Percentiles rank a stretch among this genome's conserved stretches.
These are phyloP conservation scores for Carex cristatella DNA, from an alignment of 176 grass and related monocot species.

Conservation along the genomic window DNA sequence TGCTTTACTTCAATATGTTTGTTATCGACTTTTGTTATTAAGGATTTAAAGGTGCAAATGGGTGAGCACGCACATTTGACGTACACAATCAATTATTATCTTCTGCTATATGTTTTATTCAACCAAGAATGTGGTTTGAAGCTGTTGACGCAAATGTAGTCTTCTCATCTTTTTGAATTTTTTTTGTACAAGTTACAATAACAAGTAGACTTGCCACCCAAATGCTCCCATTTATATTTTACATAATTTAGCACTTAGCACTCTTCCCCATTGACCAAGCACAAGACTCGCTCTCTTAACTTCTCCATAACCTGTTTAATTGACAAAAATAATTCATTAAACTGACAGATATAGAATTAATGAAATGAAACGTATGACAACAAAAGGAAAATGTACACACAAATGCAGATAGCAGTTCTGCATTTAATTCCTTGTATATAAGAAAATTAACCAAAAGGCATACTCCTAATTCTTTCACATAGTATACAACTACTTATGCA, in stretches of 20 bases:
- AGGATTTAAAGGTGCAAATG: too few relatives aligned
- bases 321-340: neutral
- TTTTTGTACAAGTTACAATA: neutral
- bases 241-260: constrained; percentile 19
- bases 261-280: constrained; percentile 50
- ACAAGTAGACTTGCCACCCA: constrained; percentile 5
- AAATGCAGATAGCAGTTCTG: neutral
- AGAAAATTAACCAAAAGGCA: neutral
- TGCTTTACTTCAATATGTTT: too few relatives aligned
- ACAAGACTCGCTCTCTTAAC: constrained; percentile 49
- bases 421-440: neutral
- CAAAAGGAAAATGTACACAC: neutral
- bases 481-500: neutral
- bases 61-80: neutral
- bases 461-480: neutral
- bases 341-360: neutral
- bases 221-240: constrained; percentile 1
- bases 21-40: too few relatives aligned
- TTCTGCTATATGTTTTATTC: neutral
- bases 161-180: neutral
- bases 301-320: constrained; percentile 55
- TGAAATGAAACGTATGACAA: neutral
- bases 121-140: neutral
- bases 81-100: neutral
- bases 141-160: neutral